A percentile compares a stretch with the other conserved stretches of the same genome.
phyloP scores from a whole-genome alignment of 805 yeast species.

The Kurtzmaniella cleridarum region DNA sequence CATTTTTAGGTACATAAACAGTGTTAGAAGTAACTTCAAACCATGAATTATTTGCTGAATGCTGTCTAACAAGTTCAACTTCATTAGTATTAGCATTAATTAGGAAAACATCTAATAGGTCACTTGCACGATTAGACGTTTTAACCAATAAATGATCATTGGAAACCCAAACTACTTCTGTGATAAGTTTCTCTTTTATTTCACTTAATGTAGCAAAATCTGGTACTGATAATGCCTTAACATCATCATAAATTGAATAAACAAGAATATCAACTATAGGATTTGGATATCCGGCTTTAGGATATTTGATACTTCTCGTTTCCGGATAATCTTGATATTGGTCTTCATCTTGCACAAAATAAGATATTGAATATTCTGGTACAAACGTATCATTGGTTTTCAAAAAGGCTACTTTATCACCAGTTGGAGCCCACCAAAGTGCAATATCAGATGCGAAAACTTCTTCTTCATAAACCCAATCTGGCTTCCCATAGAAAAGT shows the following conservation, averaged over 20 bases:
- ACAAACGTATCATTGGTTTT: constrained; percentile 58
- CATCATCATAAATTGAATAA: constrained; percentile 24
- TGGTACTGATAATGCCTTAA: constrained; percentile 6
- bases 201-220: neutral
- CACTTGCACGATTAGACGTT: constrained; percentile 59
- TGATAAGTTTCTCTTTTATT: constrained; percentile 46
- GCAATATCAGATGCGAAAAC: constrained; percentile 54
- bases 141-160: constrained; percentile 46
- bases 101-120: constrained; percentile 44
- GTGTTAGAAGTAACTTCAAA: constrained; percentile 40
- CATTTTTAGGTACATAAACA: constrained; percentile 30
- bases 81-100: constrained; percentile 25
- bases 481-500: constrained; percentile 65
- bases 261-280: constrained; percentile 48
- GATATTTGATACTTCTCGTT: constrained; percentile 47
- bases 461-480: constrained; percentile 86
- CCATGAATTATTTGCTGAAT: constrained; percentile 55
- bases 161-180: constrained; percentile 59
- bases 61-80: constrained; percentile 36
- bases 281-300: constrained; percentile 62
- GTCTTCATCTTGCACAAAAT: constrained; percentile 34
- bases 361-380: constrained; percentile 45
- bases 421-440: constrained; percentile 72
- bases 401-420: constrained; percentile 49
- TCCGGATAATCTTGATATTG: constrained; percentile 41